These are phyloP conservation scores for Erigeron philadelphicus DNA, from an alignment of 140 eudicot genomes.

Conservation along the genomic window DNA sequence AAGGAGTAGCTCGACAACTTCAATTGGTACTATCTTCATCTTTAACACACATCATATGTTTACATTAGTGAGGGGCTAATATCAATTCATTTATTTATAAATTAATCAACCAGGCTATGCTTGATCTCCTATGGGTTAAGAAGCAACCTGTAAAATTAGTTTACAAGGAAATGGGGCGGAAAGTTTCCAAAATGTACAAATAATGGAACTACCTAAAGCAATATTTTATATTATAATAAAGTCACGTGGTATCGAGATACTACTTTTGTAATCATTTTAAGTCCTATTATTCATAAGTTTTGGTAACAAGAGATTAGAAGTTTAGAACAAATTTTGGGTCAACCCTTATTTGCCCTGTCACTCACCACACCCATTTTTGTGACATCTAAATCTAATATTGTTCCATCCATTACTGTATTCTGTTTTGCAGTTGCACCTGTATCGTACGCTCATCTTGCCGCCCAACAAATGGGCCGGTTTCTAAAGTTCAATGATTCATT, in stretches of 20 bases:
- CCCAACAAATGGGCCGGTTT: constrained; percentile 78
- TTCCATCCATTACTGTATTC: not conserved
- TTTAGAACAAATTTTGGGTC: too few species aligned
- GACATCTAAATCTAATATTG: not conserved
- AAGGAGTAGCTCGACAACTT: constrained; percentile 77
- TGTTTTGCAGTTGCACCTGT: constrained; percentile 73
- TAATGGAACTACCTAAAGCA: constrained; percentile 3
- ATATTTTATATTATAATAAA: not conserved
- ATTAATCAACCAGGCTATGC: constrained; percentile 9
- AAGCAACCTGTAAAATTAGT: not conserved
- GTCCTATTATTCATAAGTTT: not conserved
- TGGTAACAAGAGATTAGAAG: too few species aligned
- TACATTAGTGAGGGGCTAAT: not conserved
- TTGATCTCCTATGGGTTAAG: not conserved
- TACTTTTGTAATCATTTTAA: not conserved
- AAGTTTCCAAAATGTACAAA: not conserved
- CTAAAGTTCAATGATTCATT: constrained; percentile 57
- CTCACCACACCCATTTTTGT: not conserved
- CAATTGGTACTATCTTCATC: constrained; percentile 56
- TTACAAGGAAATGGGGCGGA: not conserved
- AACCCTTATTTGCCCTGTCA: not conserved
- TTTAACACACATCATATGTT: not conserved
- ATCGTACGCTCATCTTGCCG: constrained; percentile 93
- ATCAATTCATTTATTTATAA: not conserved
- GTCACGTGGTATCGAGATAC: not conserved